Evolutionary conservation across 2,329 filamentous ascomycete genomes (phyloP), one percentile per base, ranked within the genome.

Genomic region (Aspergillus vadensis): DNA sequence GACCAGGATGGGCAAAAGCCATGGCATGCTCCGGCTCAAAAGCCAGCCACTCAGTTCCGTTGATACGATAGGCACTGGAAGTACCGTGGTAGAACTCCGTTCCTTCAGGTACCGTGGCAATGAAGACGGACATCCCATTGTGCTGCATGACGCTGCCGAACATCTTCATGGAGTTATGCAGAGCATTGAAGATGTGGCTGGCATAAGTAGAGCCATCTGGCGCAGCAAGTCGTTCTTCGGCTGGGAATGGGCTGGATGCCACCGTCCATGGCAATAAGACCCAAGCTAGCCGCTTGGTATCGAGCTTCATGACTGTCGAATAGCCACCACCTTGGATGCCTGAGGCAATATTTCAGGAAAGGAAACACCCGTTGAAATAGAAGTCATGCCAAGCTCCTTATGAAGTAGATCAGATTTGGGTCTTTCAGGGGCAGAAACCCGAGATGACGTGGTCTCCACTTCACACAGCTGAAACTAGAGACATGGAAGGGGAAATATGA

Each of bases 121-220:
- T 50, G 25, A 50, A 50, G 25, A 50, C 17, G 15, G 47, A 50
- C 47, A 50, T 50, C 7, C 47, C 47, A 19, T 50, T 50, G 47
- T 50, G 47, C 15, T 50, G 47, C 25, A 50, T 30, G 17, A 50
- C 47, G 14, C 47, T 30, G 25, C 47, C 47, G 12, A 50, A 32
- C 47, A 32, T 50, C 47, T 50, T 50, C 47, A 50, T 50, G 25
- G 47, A 50, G 25, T 50, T 50, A 30, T 50, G 47, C 23, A 50
- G 15, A 14, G 47, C 23, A 7, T 50, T 50, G 47, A 50, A 50
- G 25, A 50, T 50, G 25, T 50, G 25, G 5, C 3, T 50, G 47
- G 23, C 47, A 50, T 50, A 27, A 19, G 10, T 50, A 17, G 47
- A 50, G 47, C 47, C 47, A n/a, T 50, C 47, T 17, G 47, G 47